Evolutionary conservation across 345 rosid species (phyloP).

Genomic region (Corymbia maculata): DNA sequence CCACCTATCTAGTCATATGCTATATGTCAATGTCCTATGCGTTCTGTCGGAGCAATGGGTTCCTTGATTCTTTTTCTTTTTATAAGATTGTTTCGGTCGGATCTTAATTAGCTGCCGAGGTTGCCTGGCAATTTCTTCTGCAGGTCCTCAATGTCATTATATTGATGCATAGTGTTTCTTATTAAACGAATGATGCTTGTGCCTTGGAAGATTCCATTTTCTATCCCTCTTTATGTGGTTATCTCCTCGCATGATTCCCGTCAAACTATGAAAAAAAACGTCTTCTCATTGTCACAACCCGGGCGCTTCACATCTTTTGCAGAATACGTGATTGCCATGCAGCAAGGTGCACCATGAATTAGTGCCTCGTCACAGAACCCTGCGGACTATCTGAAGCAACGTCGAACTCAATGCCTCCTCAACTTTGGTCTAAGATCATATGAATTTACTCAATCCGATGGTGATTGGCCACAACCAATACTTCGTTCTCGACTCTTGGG

Average conservation of each 20-base stretch:
- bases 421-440: neutral
- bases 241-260: neutral
- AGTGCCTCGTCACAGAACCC: neutral
- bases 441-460: neutral
- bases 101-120: neutral
- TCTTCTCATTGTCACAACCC: neutral
- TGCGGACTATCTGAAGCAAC: neutral
- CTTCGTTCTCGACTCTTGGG: neutral
- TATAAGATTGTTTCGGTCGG: neutral
- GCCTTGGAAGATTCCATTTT: neutral
- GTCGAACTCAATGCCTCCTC: neutral
- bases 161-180: neutral
- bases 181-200: neutral
- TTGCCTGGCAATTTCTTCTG: neutral
- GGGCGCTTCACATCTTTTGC: neutral
- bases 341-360: neutral
- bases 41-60: neutral
- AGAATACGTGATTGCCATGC: neutral
- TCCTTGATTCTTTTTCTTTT: neutral
- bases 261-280: neutral
- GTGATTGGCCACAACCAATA: neutral
- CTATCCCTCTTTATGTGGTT: neutral
- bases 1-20: neutral
- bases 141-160: neutral
- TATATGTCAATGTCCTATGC: neutral